Evolutionary conservation across 495 filamentous ascomycete species (phyloP), one percentile per base, ranked within the genome.

Genomic region (Trichoderma reesei): DNA sequence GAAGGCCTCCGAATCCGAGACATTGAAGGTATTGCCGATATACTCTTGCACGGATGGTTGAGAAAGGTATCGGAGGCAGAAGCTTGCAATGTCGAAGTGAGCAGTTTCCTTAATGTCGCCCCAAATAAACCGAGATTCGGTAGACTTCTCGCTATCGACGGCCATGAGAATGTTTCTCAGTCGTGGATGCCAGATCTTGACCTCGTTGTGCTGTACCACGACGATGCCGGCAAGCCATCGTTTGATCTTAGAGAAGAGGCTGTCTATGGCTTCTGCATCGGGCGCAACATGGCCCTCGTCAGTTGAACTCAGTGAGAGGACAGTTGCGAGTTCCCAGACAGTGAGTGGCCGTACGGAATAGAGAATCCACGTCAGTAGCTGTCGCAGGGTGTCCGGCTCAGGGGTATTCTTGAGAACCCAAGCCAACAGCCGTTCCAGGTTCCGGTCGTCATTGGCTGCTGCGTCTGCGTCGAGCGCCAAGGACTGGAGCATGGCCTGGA

Each of bases 301-400:
- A 34, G 11, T 26, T 14, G 51, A 36, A 5, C 8, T 9, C 11
- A 56, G 51, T 20, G 33, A 56, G 14, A 56, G 13, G 26, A 56
- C 59, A 0, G 63, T 63, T 26, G 56, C 59, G 14, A 67, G 51
- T 37, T 67, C 66, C 63, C 41, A 65, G 20, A 37, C 8, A 1
- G 60, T 67, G 13, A 65, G 42, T 36, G 66, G 66, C n/a, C 66
- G 64, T 20, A 65, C 44, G 26, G 66, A 37, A 20, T 67, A 59
- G 9, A 59, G 34, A 41, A 67, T 54, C 66, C 63, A 67, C 11
- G 59, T 51, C 3, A 65, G 39, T 26, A 61, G 34, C 20, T 51
- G 41, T 13, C 48, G 36, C 41, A 31, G 42, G 11, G 60, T 7
- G 14, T 34, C 16, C 31, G 44, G 37, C 7, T 65, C 64, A 8